Percentiles rank a stretch among this genome's conserved stretches.
These are phyloP conservation scores for barrel medic (Medicago truncatula) DNA, from an alignment of 306 rosid genomes.

Conservation along the genomic window MtrunA17r5.0-ANR NC_053045.1:42991001-42991500, in stretches of 20 bases:
- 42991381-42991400: constrained; percentile 27
- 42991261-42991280: constrained; percentile 19
- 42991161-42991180: no score
- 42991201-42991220: neutral
- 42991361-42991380: constrained; percentile 41
- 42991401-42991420: constrained; percentile 35
- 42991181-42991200: neutral
- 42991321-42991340: constrained; percentile 46
- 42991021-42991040: no score
- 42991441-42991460: constrained; percentile 57
- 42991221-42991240: neutral
- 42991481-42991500: constrained; percentile 47
- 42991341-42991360: constrained; percentile 42
- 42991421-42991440: constrained; percentile 52
- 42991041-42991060: no score
- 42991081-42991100: no score
- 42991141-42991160: no score
- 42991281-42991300: constrained; percentile 41
- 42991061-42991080: no score
- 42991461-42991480: constrained; percentile 63
- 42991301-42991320: constrained; percentile 42
- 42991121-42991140: no score
- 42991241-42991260: neutral
- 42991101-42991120: no score
- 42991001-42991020: no score